Conservation (phyloP, 257 asterid genomes). For the Rhazya stricta region DNA sequence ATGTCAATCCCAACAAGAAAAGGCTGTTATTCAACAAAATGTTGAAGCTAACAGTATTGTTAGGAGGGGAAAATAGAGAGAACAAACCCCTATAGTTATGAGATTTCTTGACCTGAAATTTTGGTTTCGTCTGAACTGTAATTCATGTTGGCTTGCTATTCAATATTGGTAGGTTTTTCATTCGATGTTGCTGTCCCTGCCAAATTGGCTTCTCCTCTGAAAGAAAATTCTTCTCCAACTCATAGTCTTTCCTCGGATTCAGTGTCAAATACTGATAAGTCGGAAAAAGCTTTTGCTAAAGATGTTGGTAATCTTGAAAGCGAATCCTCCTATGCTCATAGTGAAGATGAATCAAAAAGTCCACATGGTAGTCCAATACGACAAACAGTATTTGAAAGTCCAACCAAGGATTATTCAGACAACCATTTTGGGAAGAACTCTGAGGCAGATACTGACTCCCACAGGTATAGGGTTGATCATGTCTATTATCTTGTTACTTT, state of each 20-base stretch:
- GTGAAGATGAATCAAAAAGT: conserved; percentile 84
- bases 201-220: conserved; percentile 40
- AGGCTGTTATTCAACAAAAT: background rate
- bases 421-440: conserved; percentile 58
- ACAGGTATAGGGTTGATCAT: conserved; percentile 44
- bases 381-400: conserved; percentile 53
- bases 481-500: conserved; percentile 11
- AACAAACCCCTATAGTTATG: background rate
- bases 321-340: conserved; percentile 47
- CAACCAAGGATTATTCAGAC: conserved; percentile 59
- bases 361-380: conserved; percentile 67
- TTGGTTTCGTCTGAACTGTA: background rate
- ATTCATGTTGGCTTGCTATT: conserved; percentile 19
- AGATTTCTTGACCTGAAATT: background rate
- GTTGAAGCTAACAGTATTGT: background rate
- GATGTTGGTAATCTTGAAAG: conserved; percentile 49
- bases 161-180: conserved; percentile 60
- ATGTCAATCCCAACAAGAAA: background rate
- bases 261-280: conserved; percentile 44
- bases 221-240: conserved; percentile 56
- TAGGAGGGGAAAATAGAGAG: background rate
- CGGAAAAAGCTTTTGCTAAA: conserved; percentile 46
- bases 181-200: conserved; percentile 59
- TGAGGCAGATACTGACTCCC: conserved; percentile 68
- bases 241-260: conserved; percentile 56